These are phyloP conservation scores for Xylariaceae sp. DNA, from an alignment of 2,329 filamentous ascomycete genomes.

Conservation along the genomic window DNA sequence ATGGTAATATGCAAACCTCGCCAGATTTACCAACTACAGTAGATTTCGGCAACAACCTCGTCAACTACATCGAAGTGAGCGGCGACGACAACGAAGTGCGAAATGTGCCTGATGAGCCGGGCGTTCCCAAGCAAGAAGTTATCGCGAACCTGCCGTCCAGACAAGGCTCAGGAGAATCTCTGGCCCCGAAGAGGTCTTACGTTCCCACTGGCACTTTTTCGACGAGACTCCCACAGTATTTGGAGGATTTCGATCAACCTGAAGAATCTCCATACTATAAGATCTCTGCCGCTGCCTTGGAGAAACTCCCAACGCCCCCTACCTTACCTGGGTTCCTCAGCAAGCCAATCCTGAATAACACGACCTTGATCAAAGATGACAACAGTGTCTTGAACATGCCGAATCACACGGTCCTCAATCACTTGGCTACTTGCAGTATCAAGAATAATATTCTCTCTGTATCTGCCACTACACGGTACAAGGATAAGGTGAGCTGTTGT, in stretches of 20 bases:
- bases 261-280: constrained; percentile 75
- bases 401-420: constrained; percentile 95
- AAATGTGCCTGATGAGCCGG: constrained; percentile 28
- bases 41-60: constrained; percentile 94
- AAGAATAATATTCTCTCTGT: constrained; percentile 94
- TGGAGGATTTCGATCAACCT: constrained; percentile 80
- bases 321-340: constrained; percentile 85
- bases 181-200: constrained; percentile 54
- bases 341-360: constrained; percentile 91
- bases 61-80: constrained; percentile 96
- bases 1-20: constrained; percentile 88
- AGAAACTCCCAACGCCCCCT: constrained; percentile 79
- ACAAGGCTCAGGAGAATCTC: constrained; percentile 27
- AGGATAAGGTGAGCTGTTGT: constrained; percentile 69
- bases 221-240: constrained; percentile 74
- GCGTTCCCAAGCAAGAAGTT: constrained; percentile 28
- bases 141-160: constrained; percentile 31
- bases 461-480: constrained; percentile 95
- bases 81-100: constrained; percentile 42
- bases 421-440: constrained; percentile 95
- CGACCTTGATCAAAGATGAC: constrained; percentile 92
- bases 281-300: constrained; percentile 70
- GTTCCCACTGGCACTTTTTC: constrained; percentile 62
- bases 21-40: constrained; percentile 88
- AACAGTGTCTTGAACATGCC: constrained; percentile 96